These are phyloP conservation scores for Huntiella bhutanensis DNA, from an alignment of 2,329 filamentous ascomycete genomes.

Conservation along the genomic window DNA sequence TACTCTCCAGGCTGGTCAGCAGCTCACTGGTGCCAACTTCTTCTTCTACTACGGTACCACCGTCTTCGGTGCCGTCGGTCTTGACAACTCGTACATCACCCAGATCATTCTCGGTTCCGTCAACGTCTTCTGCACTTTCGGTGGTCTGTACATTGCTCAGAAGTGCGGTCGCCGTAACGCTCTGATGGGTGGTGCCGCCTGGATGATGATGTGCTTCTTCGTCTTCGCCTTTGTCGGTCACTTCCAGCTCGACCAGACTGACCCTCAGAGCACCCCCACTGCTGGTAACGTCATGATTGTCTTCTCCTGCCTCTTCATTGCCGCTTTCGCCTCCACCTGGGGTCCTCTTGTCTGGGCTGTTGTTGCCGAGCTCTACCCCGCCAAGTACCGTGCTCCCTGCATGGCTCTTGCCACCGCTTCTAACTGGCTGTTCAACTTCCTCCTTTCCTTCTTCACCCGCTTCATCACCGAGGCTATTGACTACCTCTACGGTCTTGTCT, in stretches of 20 bases:
- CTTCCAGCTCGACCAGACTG: conserved; percentile 22
- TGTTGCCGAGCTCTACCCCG: conserved; percentile 45
- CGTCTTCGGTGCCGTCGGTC: conserved; percentile 46
- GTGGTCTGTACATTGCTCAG: conserved; percentile 45
- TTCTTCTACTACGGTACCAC: conserved; percentile 50
- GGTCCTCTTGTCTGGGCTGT: conserved; percentile 50
- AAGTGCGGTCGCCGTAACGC: conserved; percentile 44
- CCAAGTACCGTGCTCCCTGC: conserved; percentile 32
- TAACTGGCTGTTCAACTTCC: conserved; percentile 50
- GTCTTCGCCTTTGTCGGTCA: conserved; percentile 31
- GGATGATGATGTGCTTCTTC: conserved; percentile 36
- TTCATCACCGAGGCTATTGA: conserved; percentile 54
- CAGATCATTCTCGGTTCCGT: conserved; percentile 50
- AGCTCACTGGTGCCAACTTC: conserved; percentile 50
- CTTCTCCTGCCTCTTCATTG: conserved; percentile 51
- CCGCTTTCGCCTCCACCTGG: conserved; percentile 49
- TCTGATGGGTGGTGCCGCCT: conserved; percentile 42
- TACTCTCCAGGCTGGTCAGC: conserved; percentile 43
- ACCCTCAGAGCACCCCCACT: conserved; percentile 26
- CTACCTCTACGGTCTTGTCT: conserved; percentile 53
- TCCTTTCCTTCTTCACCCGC: conserved; percentile 39
- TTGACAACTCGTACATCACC: conserved; percentile 45
- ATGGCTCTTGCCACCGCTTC: conserved; percentile 37
- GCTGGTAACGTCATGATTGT: conserved; percentile 43
- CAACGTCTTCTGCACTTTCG: conserved; percentile 48